Evolutionary conservation across 2,329 filamentous ascomycete species (phyloP).

Genomic region (Claviceps sp.): DNA sequence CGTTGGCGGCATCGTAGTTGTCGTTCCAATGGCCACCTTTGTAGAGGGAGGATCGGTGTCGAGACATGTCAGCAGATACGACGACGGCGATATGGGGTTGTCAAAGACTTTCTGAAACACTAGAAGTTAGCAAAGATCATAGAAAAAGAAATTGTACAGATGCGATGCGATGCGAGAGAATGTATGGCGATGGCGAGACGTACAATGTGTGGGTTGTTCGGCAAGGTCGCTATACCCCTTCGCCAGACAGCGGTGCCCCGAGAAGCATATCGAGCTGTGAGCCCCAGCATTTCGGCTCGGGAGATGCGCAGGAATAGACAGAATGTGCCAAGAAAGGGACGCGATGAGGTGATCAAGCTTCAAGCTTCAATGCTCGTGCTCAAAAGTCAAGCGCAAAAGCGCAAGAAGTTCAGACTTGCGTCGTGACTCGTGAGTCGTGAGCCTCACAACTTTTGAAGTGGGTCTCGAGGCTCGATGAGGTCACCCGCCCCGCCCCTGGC

Average conservation of each 20-base stretch:
- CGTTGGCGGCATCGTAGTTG: slow-evolving; percentile 45
- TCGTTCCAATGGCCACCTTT: slow-evolving; percentile 44
- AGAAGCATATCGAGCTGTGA: slow-evolving; percentile 13
- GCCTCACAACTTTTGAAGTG: neutral
- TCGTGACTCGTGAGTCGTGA: neutral
- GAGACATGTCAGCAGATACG: slow-evolving; percentile 46
- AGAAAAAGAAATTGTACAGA: neutral
- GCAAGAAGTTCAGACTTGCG: too few relatives aligned
- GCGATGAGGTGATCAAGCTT: neutral
- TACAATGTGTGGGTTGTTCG: slow-evolving; percentile 41
- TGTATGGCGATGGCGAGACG: slow-evolving; percentile 5
- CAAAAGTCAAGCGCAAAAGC: too few relatives aligned
- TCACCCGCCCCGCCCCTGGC: slow-evolving; percentile 14
- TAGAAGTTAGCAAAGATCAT: neutral
- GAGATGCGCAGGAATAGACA: neutral
- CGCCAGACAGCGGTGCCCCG: slow-evolving; percentile 10
- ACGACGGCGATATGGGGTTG: slow-evolving; percentile 28
- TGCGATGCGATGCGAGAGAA: neutral
- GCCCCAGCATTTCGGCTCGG: slow-evolving; percentile 13
- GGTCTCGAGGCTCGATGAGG: slow-evolving; percentile 14
- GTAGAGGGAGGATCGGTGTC: slow-evolving; percentile 40
- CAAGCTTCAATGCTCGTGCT: neutral
- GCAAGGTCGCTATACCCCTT: slow-evolving; percentile 31
- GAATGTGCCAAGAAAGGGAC: neutral
- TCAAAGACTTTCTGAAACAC: slow-evolving; percentile 43